Evolutionary conservation across 1,284 basidiomycete genomes (phyloP).

Genomic region (Trichosporon asahii): DNA sequence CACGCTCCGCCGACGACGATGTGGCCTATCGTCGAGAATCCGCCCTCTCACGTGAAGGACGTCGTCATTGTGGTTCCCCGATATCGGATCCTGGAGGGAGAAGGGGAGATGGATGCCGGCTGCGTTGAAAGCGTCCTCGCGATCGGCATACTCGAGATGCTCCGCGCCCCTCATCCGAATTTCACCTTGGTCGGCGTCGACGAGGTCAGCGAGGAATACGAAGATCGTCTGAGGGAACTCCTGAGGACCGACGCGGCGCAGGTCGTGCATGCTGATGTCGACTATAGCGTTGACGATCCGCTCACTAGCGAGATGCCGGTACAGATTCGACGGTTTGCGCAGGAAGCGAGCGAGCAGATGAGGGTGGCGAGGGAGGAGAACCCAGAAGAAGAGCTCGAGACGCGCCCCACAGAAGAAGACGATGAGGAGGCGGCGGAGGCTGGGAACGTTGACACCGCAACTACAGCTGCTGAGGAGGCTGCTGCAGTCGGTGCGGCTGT

Average conservation of each 20-base stretch:
- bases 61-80: background rate
- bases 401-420: too few species aligned
- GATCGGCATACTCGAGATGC: background rate
- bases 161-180: background rate
- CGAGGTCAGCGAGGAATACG: background rate
- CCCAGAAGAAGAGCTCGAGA: background rate
- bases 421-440: too few species aligned
- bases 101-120: background rate
- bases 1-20: background rate
- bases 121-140: background rate
- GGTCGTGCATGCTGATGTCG: background rate
- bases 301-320: background rate
- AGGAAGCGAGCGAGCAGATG: background rate
- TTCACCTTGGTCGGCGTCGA: background rate
- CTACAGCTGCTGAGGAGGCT: background rate
- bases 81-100: background rate
- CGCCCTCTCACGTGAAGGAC: background rate
- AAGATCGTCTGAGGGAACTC: background rate
- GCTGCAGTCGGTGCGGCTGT: too few species aligned
- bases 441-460: background rate
- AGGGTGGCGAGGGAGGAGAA: background rate
- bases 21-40: background rate
- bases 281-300: background rate
- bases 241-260: background rate
- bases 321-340: background rate